A percentile compares a stretch with the other conserved stretches of the same genome.
Evolutionary conservation across 192 early-diverging fungal species (phyloP).

Genomic region (Irineochytrium annulatum): DNA sequence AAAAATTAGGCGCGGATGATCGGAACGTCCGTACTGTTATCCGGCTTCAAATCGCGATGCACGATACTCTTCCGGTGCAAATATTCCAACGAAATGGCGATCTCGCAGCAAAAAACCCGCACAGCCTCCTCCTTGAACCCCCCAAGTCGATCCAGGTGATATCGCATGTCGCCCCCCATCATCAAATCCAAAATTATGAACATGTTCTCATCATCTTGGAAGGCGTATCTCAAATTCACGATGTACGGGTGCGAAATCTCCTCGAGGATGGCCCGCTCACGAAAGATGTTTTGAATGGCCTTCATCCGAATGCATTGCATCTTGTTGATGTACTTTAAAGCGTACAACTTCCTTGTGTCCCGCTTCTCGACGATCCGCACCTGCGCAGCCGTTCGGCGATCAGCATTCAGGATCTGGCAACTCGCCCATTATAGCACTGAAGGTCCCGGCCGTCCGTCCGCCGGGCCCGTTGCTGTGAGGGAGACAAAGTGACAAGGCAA

Average conservation of each 20-base stretch:
- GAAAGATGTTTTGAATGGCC: conserved; percentile 82
- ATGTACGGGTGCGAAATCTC: conserved; percentile 82
- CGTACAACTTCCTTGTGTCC: conserved; percentile 70
- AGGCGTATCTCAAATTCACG: conserved; percentile 62
- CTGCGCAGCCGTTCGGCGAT: conserved; percentile 28
- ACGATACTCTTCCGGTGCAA: conserved; percentile 43
- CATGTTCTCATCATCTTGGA: conserved; percentile 61
- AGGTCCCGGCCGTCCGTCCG: neutral
- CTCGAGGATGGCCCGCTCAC: conserved; percentile 85
- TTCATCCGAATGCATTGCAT: conserved; percentile 78
- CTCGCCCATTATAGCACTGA: too few relatives aligned
- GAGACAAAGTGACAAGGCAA: neutral
- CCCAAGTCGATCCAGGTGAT: conserved; percentile 40
- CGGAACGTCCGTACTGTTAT: conserved; percentile 16
- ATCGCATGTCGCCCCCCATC: conserved; percentile 57
- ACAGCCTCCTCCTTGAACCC: conserved; percentile 40
- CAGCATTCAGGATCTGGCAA: too few relatives aligned
- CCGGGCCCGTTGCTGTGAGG: neutral
- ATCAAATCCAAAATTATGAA: conserved; percentile 63
- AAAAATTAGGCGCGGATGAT: neutral
- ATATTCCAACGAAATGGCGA: conserved; percentile 37
- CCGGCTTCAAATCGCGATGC: conserved; percentile 45
- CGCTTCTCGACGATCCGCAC: conserved; percentile 93
- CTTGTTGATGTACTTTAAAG: conserved; percentile 99
- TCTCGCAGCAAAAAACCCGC: conserved; percentile 40